Evolutionary conservation across 306 rosid genomes (phyloP).

Genomic region (Cucumis cinereus): DNA sequence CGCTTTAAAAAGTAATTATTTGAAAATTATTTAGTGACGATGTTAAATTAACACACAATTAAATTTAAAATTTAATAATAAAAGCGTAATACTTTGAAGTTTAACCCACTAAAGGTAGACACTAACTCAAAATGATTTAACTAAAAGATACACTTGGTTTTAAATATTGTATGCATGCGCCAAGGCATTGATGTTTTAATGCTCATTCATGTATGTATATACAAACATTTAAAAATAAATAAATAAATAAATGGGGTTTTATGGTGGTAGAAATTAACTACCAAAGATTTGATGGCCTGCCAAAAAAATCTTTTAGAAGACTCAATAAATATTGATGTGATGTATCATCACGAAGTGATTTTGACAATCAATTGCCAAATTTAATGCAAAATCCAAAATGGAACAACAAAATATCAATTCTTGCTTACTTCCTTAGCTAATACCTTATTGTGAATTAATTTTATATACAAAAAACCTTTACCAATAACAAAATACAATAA

Average conservation of each 20-base stretch:
- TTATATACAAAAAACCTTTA: too few relatives aligned
- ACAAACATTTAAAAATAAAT: neutral
- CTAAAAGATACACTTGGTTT: too few relatives aligned
- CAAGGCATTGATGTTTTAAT: neutral
- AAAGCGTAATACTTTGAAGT: too few relatives aligned
- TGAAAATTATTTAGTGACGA: too few relatives aligned
- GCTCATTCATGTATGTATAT: neutral
- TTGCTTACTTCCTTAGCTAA: too few relatives aligned
- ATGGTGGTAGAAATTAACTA: neutral
- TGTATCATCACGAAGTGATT: neutral
- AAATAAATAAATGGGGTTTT: neutral
- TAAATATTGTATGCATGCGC: neutral
- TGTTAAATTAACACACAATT: too few relatives aligned
- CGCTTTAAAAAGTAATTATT: too few relatives aligned
- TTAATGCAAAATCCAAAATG: neutral
- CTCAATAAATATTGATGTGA: conserved; percentile 3
- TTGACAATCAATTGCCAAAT: neutral
- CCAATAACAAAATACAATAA: neutral
- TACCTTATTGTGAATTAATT: too few relatives aligned
- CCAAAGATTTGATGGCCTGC: neutral
- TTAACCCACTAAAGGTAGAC: too few relatives aligned
- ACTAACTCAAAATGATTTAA: too few relatives aligned
- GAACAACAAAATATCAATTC: neutral
- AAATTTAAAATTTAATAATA: too few relatives aligned
- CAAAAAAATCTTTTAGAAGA: neutral